Base-by-base conservation (phyloP, 2,329 filamentous ascomycete genomes). In the Aspergillus tanneri region DNA sequence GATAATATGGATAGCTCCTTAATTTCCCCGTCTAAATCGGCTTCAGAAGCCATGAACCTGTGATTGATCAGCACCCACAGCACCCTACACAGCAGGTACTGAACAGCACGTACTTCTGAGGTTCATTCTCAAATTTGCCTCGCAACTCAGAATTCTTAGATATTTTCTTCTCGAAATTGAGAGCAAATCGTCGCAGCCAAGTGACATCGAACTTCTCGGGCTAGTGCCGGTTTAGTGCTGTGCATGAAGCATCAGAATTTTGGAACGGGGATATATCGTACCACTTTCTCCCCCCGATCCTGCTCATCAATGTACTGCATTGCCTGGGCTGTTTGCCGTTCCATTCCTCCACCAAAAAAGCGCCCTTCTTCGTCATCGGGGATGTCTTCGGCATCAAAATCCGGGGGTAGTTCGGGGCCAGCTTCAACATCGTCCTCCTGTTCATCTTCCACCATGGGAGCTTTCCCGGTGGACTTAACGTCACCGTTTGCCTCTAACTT, bases 311-410 rank as follows among this genome's bases (percentile, higher is more conserved):
- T 83, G 64, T 87, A 97, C 70, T 97, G 88, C 62, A 99, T 79
- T 16, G 93, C 88, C 59, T 90, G 82, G 2, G 84, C 85, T 56
- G 95, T 90, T 57, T 89, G 80, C 49, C 85, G 80, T 21, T 86
- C 89, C 60, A 99, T 86, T 25, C 93, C 93, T 45, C 90, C 88
- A 35, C 92, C 93, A 61, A 96, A 99, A 75, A 99, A 99, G 9
- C 93, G 85, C 1, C 92, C 93, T 55, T 95, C 93, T 44, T 96
- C 90, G 60, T 96, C 91, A 57, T 92, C 88, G 7, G 68, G 75
- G 71, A 79, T 74, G 39, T 82, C 78, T 42, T 80, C 81, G 27
- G 78, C 73, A 44, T 77, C 78, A 21, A 80, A 75, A 53, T 82
- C 81, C 5, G 76, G 76, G 11, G 82, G 79, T 27, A 80, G 71